phyloP scores from a whole-genome alignment of 106 monocot genomes.

The Acorus gramineus region DNA sequence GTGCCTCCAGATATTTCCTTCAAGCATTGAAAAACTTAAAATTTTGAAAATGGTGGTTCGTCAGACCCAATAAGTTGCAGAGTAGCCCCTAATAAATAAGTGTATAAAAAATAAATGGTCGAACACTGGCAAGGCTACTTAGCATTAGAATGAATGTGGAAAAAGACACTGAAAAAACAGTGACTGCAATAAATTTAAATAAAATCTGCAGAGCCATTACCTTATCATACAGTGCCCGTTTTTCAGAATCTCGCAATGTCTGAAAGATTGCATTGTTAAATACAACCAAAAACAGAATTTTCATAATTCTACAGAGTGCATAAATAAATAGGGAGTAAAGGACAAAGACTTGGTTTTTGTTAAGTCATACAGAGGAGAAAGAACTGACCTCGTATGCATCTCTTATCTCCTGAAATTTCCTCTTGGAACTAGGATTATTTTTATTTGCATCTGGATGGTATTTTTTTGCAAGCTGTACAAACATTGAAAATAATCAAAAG shows the following conservation, averaged over 20 bases:
- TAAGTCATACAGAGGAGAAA: constrained; percentile 11
- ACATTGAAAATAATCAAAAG: no score
- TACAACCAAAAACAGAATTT: no score
- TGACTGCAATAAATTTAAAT: not conserved
- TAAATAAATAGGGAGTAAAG: no score
- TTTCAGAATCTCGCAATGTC: constrained; percentile 73
- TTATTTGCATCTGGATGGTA: constrained; percentile 95
- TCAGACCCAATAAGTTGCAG: not conserved
- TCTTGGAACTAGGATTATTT: constrained; percentile 67
- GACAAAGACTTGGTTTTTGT: not conserved
- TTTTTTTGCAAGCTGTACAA: constrained; percentile 84
- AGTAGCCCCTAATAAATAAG: no score
- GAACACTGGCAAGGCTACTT: not conserved
- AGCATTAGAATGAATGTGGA: not conserved
- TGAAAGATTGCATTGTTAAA: constrained; percentile 22
- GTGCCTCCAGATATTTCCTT: constrained; percentile 24
- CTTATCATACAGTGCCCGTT: constrained; percentile 73
- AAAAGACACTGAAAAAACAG: constrained; percentile 1
- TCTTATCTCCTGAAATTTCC: constrained; percentile 92
- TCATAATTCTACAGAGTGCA: no score
- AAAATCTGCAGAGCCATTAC: constrained; percentile 27
- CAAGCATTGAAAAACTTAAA: constrained; percentile 3
- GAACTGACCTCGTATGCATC: constrained; percentile 87
- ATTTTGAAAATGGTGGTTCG: not conserved
- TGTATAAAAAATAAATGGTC: constrained; percentile 1